Percentiles rank a stretch among this genome's conserved stretches.
phyloP scores from a whole-genome alignment of 768 basidiomycete genomes.

The Baorangia bicolor region DNA sequence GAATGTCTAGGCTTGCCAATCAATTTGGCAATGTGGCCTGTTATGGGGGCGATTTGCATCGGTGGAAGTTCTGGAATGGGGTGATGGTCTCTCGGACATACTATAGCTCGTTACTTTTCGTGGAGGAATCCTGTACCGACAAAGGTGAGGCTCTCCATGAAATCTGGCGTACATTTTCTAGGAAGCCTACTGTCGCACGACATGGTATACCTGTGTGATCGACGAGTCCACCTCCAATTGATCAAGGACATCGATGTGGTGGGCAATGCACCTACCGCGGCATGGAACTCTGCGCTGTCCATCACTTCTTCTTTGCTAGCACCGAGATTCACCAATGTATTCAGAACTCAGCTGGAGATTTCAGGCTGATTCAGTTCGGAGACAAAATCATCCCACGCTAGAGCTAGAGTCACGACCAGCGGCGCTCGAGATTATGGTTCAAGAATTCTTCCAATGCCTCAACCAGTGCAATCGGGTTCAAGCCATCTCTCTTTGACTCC shows the following conservation, averaged over 20 bases:
- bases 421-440: background rate
- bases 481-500: background rate
- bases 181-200: constrained; percentile 48
- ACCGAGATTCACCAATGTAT: background rate
- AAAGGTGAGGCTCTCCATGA: background rate
- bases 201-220: constrained; percentile 60
- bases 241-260: background rate
- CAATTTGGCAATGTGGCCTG: constrained; percentile 79
- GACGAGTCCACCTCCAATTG: background rate
- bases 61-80: constrained; percentile 1
- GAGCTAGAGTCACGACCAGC: too few species aligned
- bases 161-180: background rate
- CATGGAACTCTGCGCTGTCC: constrained; percentile 65
- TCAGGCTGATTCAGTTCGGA: background rate
- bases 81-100: constrained; percentile 25
- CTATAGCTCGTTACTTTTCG: constrained; percentile 77
- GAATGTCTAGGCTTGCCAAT: constrained; percentile 79
- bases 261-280: constrained; percentile 40
- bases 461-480: background rate
- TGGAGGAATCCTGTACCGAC: constrained; percentile 49
- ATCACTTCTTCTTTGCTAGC: constrained; percentile 27
- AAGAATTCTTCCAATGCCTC: background rate
- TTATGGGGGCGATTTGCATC: background rate
- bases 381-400: background rate
- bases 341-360: background rate